Percentiles rank a stretch among this genome's conserved stretches.
phyloP scores from a whole-genome alignment of 352 stramenopile genomes.

The Phytophthora sp. region DNA sequence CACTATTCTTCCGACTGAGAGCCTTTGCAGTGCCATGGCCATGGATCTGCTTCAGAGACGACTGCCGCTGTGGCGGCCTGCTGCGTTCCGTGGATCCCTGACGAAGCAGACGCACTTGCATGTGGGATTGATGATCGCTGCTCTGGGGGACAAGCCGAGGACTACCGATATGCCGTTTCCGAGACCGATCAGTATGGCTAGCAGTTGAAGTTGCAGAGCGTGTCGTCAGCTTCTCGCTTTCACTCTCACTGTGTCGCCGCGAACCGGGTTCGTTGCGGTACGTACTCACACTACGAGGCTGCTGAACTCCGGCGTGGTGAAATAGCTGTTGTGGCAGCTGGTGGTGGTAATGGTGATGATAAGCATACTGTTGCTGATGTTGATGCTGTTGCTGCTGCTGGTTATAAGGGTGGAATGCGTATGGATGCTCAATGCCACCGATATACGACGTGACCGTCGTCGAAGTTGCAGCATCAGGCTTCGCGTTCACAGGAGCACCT shows the following conservation, averaged over 20 bases:
- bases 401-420: constrained; percentile 38
- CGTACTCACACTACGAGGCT: constrained; percentile 22
- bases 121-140: constrained; percentile 20
- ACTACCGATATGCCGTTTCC: constrained; percentile 45
- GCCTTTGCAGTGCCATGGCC: constrained; percentile 29
- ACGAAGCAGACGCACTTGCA: constrained; percentile 16
- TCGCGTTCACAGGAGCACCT: constrained; percentile 58
- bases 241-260: constrained; percentile 72
- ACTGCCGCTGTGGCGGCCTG: constrained; percentile 23
- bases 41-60: constrained; percentile 34
- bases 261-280: constrained; percentile 40
- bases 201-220: constrained; percentile 55
- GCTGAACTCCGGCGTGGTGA: constrained; percentile 30
- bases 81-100: constrained; percentile 22
- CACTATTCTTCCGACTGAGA: constrained; percentile 63
- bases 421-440: constrained; percentile 32
- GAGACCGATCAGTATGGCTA: constrained; percentile 54
- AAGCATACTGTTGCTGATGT: constrained; percentile 37
- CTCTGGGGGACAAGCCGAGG: constrained; percentile 47
- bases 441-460: constrained; percentile 31
- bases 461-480: constrained; percentile 44
- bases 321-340: constrained; percentile 38
- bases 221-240: constrained; percentile 71
- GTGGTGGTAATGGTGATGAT: constrained; percentile 41
- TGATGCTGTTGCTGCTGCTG: constrained; percentile 36